Base-by-base conservation (phyloP, 768 basidiomycete genomes). In the Favolaschia claudopus region DNA sequence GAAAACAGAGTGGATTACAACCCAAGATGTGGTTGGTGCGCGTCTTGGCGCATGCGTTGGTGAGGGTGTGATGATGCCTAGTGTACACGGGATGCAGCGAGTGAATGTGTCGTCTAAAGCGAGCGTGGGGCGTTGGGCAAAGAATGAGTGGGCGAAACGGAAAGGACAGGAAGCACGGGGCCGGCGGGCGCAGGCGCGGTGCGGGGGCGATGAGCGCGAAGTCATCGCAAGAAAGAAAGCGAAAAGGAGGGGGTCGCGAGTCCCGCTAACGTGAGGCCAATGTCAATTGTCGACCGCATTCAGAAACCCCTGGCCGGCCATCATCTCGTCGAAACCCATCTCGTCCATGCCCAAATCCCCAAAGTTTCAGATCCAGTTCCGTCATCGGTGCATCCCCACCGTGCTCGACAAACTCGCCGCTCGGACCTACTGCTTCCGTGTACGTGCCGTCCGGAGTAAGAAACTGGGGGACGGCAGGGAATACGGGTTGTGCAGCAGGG, bases 91-190 rank as follows among this genome's bases (percentile, higher is more conserved):
- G 27, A 7, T 38, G 53, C 32, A 29, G 46, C 17, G 45, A 36
- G 32, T 12, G 39, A 28, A 20, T 15, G 38, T 20, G 40, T 27
- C 47, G 39, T 58, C 42, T 36, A 51, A 25, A 42, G 48, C 20
- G 43, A 40, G 55, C 31, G 46, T 42, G 55, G 47, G 34, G n/a
- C n/a, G n/a, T n/a, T n/a, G n/a, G n/a, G 48, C 52, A 17, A 20
- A 27, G 28, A 17, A 4, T 5, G 25, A 13, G 31, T 33, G 44
- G 19, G 31, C n/a, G 49, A 32, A 24, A 28, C 29, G 43, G 29
- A 39, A 59, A 22, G 57, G 58, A 53, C 29, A 59, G 49, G 58
- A 52, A n/a, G 57, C 50, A 46, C 45, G 45, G 53, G 13, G 19
- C 8, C 19, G 38, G 38, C 38, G 38, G 20, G 38, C 10, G 38